phyloP scores from a whole-genome alignment of 1,139 yeast genomes.

The Kurtzmaniella quercitrusa region DNA sequence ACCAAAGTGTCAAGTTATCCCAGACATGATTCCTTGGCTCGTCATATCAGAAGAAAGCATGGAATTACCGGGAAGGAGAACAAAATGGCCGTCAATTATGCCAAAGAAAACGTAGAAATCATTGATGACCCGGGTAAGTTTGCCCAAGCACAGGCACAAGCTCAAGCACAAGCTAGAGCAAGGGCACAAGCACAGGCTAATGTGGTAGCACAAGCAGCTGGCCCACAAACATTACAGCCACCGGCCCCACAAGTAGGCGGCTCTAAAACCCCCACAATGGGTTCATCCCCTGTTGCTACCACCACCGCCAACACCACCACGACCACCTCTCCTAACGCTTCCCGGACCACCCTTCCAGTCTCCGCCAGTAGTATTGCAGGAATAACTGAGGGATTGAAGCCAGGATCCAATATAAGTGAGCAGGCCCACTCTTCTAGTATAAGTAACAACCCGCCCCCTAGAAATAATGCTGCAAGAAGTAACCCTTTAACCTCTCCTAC shows the following conservation, averaged over 20 bases:
- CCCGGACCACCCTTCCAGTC: neutral
- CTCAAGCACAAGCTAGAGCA: conserved; percentile 6
- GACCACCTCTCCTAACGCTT: neutral
- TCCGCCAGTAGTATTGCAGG: neutral
- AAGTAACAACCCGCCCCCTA: neutral
- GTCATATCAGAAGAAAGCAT: conserved; percentile 45
- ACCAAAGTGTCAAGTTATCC: conserved; percentile 43
- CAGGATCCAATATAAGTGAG: neutral
- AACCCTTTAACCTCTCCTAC: neutral
- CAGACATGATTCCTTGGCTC: conserved; percentile 42
- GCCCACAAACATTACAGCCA: neutral
- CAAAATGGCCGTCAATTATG: conserved; percentile 44
- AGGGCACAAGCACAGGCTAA: conserved; percentile 1
- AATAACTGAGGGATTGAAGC: neutral
- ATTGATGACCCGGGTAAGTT: conserved; percentile 25
- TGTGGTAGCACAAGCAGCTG: neutral
- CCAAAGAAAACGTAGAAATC: conserved; percentile 40
- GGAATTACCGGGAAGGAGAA: conserved; percentile 46
- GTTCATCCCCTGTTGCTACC: neutral
- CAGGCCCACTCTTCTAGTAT: neutral
- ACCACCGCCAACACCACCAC: neutral
- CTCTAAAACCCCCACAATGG: neutral
- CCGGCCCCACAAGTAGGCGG: neutral
- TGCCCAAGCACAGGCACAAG: conserved; percentile 5
- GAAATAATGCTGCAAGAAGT: neutral